Conservation (phyloP, 768 basidiomycete species). For the Suillus paluster region DNA sequence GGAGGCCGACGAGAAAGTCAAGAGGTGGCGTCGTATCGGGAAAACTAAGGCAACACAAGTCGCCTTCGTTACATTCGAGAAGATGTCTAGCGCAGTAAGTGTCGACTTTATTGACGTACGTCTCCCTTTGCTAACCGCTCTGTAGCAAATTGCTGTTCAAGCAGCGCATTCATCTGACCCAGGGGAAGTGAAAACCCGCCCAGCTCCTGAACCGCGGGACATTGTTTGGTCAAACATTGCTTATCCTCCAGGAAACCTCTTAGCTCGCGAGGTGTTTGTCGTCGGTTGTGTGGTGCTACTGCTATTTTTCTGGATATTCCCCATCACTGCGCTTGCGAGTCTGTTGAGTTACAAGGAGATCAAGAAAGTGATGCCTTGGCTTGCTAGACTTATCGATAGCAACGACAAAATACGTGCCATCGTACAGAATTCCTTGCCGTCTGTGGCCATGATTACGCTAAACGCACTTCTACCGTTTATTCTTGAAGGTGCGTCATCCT, state of each 20-base stretch:
- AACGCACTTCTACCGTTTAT: constrained; percentile 90
- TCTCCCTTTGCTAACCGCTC: constrained; percentile 1
- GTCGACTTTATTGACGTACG: background rate
- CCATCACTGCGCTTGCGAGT: constrained; percentile 85
- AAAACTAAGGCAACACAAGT: constrained; percentile 82
- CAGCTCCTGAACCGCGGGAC: constrained; percentile 93
- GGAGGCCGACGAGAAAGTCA: constrained; percentile 83
- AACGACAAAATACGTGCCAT: constrained; percentile 83
- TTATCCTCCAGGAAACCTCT: constrained; percentile 58
- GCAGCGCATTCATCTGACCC: constrained; percentile 76
- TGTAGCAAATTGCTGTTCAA: constrained; percentile 87
- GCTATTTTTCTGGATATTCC: constrained; percentile 91
- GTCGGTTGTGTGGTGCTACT: constrained; percentile 69
- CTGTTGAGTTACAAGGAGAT: constrained; percentile 93
- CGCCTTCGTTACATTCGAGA: constrained; percentile 97
- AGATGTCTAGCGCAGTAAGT: constrained; percentile 88
- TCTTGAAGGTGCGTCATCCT: constrained; percentile 67
- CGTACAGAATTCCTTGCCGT: constrained; percentile 94
- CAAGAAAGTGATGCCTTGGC: constrained; percentile 86
- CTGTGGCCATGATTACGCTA: constrained; percentile 85
- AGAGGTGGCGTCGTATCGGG: constrained; percentile 68
- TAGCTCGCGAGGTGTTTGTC: constrained; percentile 74
- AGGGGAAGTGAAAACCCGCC: constrained; percentile 65
- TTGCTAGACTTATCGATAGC: constrained; percentile 81
- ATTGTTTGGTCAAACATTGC: constrained; percentile 94